Conservation (phyloP, 2,329 filamentous ascomycete species). For the Penicillium hesseltinei region DNA sequence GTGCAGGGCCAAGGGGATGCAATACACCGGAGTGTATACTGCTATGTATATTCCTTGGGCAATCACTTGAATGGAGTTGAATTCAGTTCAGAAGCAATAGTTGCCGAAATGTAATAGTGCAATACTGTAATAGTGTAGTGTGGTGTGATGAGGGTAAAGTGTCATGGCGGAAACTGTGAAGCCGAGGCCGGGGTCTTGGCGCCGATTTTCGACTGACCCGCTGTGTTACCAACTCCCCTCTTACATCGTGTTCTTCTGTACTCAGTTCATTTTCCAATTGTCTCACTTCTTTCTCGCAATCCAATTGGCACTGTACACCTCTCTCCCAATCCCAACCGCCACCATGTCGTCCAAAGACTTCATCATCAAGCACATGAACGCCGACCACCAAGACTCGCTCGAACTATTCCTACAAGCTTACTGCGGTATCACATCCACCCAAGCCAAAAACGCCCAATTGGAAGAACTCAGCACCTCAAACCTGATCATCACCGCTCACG, state of each 20-base stretch:
- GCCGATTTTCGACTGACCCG: conserved; percentile 5
- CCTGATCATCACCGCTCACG: conserved; percentile 61
- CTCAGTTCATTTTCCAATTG: background rate
- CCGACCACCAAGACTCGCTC: conserved; percentile 72
- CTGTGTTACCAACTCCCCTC: background rate
- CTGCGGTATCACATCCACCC: conserved; percentile 55
- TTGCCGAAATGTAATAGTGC: no score
- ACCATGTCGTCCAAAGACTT: conserved; percentile 51
- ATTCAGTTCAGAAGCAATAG: background rate
- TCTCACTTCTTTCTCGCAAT: background rate
- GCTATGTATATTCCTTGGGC: conserved; percentile 4
- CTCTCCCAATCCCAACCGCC: background rate
- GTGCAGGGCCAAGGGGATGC: conserved; percentile 10
- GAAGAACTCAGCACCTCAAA: conserved; percentile 62
- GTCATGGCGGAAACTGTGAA: conserved; percentile 1
- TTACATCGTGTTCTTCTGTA: background rate
- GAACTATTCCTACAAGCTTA: conserved; percentile 75
- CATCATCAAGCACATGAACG: conserved; percentile 83
- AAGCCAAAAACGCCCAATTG: conserved; percentile 60
- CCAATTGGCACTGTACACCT: background rate
- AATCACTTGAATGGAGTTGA: background rate
- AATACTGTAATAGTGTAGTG: background rate
- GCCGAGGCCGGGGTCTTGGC: conserved; percentile 25
- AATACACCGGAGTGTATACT: conserved; percentile 12
- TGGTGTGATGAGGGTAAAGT: background rate